Conservation (phyloP, 2,329 filamentous ascomycete genomes). For the Periconia macrospinosa region DNA sequence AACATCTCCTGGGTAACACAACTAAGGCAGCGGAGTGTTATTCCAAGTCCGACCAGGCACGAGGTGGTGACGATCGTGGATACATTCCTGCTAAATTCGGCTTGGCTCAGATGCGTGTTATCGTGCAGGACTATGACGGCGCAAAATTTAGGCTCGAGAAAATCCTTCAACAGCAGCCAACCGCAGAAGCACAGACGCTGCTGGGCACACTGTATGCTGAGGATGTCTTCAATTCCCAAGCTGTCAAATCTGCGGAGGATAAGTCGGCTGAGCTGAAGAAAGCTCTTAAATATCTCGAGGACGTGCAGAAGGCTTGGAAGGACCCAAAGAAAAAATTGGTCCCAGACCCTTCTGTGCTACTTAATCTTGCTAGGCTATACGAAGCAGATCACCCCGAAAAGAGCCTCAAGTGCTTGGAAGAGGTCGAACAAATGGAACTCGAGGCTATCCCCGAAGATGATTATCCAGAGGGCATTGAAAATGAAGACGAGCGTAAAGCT, state of each 20-base stretch:
- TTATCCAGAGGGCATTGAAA: slow-evolving; percentile 58
- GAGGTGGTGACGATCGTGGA: slow-evolving; percentile 86
- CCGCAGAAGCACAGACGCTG: slow-evolving; percentile 86
- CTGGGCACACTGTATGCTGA: slow-evolving; percentile 92
- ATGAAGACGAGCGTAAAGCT: slow-evolving; percentile 54
- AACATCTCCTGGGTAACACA: slow-evolving; percentile 78
- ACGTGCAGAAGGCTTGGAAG: slow-evolving; percentile 86
- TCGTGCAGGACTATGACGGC: slow-evolving; percentile 82
- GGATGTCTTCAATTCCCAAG: slow-evolving; percentile 82
- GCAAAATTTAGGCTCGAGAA: slow-evolving; percentile 94
- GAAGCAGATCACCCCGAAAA: slow-evolving; percentile 85
- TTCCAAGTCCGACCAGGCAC: slow-evolving; percentile 83
- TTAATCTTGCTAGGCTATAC: slow-evolving; percentile 90
- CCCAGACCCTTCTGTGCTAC: slow-evolving; percentile 81
- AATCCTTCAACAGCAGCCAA: slow-evolving; percentile 83
- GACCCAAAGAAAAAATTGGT: slow-evolving; percentile 82
- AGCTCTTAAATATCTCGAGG: slow-evolving; percentile 80
- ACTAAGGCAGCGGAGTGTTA: slow-evolving; percentile 84
- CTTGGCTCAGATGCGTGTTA: slow-evolving; percentile 81
- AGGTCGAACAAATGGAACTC: slow-evolving; percentile 88
- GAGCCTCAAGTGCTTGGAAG: slow-evolving; percentile 85
- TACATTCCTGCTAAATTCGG: slow-evolving; percentile 96
- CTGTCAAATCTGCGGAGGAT: slow-evolving; percentile 76
- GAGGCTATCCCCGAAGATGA: slow-evolving; percentile 75
- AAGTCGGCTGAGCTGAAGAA: slow-evolving; percentile 84